Base-by-base conservation (phyloP, 768 basidiomycete genomes). In the Hebeloma cylindrosporum region DNA sequence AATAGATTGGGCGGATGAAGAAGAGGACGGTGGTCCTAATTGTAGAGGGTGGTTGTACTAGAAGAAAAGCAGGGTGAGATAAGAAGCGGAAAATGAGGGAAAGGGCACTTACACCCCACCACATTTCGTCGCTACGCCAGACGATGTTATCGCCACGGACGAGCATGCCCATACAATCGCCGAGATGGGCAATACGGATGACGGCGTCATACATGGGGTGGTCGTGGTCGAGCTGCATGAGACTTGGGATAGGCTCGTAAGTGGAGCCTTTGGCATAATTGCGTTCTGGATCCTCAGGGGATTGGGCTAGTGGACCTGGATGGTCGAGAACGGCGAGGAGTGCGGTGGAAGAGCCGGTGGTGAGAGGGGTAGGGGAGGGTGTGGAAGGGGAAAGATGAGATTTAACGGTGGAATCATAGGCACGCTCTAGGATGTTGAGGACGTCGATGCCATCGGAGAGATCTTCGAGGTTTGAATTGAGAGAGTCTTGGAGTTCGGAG, bases 101-200 rank as follows among this genome's bases (percentile, higher is more conserved):
- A 36, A 38, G n/a, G 28, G 40, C 26, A 72, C 80, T 61, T 58
- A 82, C 81, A 10, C 74, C 77, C 78, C 91, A 93, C 81, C 93
- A 93, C 89, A 95, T 94, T 64, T 96, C 94, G 31, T 88, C 80
- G 37, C 83, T 88, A 23, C 93, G 75, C 83, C 92, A 96, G 1
- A 82, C 79, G 32, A 96, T 82, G 42, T 80, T 72, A 33, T 86
- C 79, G 5, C 78, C 83, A 2, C 93, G 80, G 14, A 97, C 81
- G 16, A 96, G 74, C 76, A 90, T 85, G 17, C 84, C 83, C 78
- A 87, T 86, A 60, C 91, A 91, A 57, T 94, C 91, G 7, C 92
- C 91, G 6, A 94, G 63, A 54, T 93, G 88, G 0, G 90, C 91
- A 18, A 94, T 82, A 49, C 82, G 79, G 29, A 94, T 75, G 30